Percentiles rank a stretch among this genome's conserved stretches.
These are phyloP conservation scores for Sporothrix schenckii DNA, from an alignment of 2,329 filamentous ascomycete species.

Conservation along the genomic window DNA sequence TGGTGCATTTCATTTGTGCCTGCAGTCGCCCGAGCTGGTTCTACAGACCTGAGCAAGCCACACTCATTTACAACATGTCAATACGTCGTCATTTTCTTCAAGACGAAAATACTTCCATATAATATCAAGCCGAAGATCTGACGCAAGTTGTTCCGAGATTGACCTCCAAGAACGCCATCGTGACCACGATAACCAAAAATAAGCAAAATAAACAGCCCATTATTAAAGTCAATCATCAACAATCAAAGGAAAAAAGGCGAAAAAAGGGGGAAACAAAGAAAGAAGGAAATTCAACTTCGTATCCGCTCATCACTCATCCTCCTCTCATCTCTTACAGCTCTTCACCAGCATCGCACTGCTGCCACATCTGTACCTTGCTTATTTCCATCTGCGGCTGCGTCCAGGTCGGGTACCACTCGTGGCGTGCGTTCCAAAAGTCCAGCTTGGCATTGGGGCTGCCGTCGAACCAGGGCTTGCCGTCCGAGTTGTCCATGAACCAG, in stretches of 20 bases:
- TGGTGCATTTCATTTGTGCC: background rate
- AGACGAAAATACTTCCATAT: background rate
- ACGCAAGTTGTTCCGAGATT: background rate
- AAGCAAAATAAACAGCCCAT: background rate
- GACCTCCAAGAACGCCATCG: background rate
- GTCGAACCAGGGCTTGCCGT: conserved; percentile 80
- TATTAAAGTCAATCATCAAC: background rate
- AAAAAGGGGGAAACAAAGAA: background rate
- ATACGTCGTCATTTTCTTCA: background rate
- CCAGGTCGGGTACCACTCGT: conserved; percentile 73
- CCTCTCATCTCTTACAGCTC: conserved; percentile 45
- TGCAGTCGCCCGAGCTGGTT: conserved; percentile 1
- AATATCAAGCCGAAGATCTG: background rate
- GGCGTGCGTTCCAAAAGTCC: conserved; percentile 74
- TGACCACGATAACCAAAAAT: background rate
- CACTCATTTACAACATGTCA: background rate
- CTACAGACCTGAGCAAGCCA: conserved; percentile 6
- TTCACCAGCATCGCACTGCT: conserved; percentile 67
- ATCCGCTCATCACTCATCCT: background rate
- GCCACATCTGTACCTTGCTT: conserved; percentile 70
- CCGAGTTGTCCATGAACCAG: conserved; percentile 76
- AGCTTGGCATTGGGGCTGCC: conserved; percentile 64
- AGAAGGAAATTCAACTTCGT: background rate
- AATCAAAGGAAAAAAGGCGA: background rate
- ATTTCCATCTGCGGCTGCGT: conserved; percentile 68